Evolutionary conservation across 2,329 filamentous ascomycete species (phyloP), one percentile per base, ranked within the genome.

Genomic region (Nemania sp.): DNA sequence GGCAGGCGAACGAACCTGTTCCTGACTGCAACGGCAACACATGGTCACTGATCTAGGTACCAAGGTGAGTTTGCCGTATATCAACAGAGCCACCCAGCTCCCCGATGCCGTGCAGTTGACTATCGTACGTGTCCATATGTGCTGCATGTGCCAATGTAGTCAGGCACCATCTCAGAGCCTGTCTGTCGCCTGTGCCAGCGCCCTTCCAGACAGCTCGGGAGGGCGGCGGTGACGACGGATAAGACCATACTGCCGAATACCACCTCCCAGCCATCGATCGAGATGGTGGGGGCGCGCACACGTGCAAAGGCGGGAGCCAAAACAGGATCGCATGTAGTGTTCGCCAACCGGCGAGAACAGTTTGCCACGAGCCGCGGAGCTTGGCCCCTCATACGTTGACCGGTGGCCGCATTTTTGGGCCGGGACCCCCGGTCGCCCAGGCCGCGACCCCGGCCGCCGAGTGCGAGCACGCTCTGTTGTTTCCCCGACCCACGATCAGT

Each of bases 401-500:
- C 62, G 62, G 63, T 65, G 63, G 63, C 63, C 60, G 56, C 60
- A 17, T 43, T 57, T 60, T 52, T 53, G 35, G 63, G 60, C 57
- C 63, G 54, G 53, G 53, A 57, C 48, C 60, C 56, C 60, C 60
- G 25, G 56, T 59, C 55, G 39, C 35, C 62, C 65, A 67, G 66
- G 65, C 69, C 64, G 64, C 54, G 61, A 65, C 59, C 64, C 66
- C 53, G 62, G 60, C 67, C 58, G 51, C 62, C 60, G 62, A 64
- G 43, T 57, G 58, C 46, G 43, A 61, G 56, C 62, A 62, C 57
- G 57, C 59, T 65, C 54, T 66, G 61, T 63, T 66, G 58, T 65
- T 66, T 47, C 48, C 53, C 50, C 54, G 57, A 51, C 59, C 65
- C 68, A 66, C 61, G 62, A 68, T 70, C 64, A 69, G 63, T 71